Evolutionary conservation across 2,329 filamentous ascomycete species (phyloP).

Genomic region (Pseudogymnoascus sp.): DNA sequence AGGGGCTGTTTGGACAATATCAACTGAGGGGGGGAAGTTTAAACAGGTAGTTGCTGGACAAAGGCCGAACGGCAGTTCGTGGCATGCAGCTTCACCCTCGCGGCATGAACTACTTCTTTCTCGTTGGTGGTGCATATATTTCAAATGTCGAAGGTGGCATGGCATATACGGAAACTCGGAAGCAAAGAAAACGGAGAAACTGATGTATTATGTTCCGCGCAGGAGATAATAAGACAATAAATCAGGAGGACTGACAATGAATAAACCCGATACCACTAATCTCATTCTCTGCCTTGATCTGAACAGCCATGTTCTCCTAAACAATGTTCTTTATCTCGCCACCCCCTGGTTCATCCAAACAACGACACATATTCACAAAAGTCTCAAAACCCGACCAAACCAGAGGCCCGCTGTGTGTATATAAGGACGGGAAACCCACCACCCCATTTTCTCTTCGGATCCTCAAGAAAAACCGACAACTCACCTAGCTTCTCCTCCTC

Average conservation of each 20-base stretch:
- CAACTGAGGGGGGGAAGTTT: not conserved
- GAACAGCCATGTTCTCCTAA: not conserved
- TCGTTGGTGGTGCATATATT: not conserved
- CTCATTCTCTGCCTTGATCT: not conserved
- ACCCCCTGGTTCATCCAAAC: not conserved
- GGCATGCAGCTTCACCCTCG: not conserved
- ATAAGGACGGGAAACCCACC: not conserved
- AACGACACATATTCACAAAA: not conserved
- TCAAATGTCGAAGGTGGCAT: not conserved
- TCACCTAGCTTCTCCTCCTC: not conserved
- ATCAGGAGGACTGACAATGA: not conserved
- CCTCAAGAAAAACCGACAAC: not conserved
- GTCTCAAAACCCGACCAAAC: not conserved
- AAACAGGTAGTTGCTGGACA: not conserved
- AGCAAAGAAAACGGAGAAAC: not conserved
- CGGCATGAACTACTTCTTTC: slow-evolving; percentile 40
- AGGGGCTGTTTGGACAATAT: not conserved
- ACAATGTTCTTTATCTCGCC: not conserved
- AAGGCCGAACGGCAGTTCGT: not conserved
- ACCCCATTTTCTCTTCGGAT: not conserved
- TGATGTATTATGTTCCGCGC: not conserved
- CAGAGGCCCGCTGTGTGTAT: not conserved
- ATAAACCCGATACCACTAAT: not conserved
- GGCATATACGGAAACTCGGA: not conserved
- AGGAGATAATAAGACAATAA: not conserved